A percentile compares a stretch with the other conserved stretches of the same genome.
Conservation (phyloP, 1,284 basidiomycete genomes). For the Cryptococcus amylolentus region DNA sequence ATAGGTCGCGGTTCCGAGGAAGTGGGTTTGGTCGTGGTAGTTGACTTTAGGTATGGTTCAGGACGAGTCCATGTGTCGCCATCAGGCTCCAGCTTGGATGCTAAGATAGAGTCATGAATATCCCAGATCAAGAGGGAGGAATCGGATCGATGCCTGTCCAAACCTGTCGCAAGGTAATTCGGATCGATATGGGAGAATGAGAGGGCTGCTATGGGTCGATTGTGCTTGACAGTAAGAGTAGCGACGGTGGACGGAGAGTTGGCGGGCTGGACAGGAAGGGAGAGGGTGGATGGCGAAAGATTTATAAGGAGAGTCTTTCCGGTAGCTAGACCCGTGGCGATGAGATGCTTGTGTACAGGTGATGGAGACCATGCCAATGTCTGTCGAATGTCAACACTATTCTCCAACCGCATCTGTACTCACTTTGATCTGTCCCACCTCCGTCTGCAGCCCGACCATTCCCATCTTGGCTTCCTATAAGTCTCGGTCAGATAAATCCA, state of each 20-base stretch:
- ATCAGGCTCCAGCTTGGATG: slow-evolving; percentile 19
- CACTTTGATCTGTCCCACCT: slow-evolving; percentile 39
- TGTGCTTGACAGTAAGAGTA: slow-evolving; percentile 37
- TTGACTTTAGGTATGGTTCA: neutral
- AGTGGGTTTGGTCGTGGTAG: slow-evolving; percentile 12
- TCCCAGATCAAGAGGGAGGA: slow-evolving; percentile 48
- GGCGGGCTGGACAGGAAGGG: slow-evolving; percentile 18
- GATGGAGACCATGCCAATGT: slow-evolving; percentile 43
- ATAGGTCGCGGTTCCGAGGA: slow-evolving; percentile 34
- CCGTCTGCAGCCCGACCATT: slow-evolving; percentile 41
- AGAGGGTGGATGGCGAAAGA: slow-evolving; percentile 35
- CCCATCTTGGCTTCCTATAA: slow-evolving; percentile 33
- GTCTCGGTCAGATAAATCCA: neutral
- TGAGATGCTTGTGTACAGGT: slow-evolving; percentile 32
- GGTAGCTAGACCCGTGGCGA: slow-evolving; percentile 36
- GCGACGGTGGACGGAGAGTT: slow-evolving; percentile 12
- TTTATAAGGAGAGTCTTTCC: slow-evolving; percentile 36
- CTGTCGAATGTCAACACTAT: slow-evolving; percentile 11
- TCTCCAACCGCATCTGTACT: slow-evolving; percentile 1
- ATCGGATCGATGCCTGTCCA: slow-evolving; percentile 47
- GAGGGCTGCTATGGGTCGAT: slow-evolving; percentile 39
- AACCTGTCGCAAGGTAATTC: slow-evolving; percentile 40
- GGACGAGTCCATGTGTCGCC: slow-evolving; percentile 18
- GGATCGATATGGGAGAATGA: slow-evolving; percentile 41
- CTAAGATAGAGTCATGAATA: slow-evolving; percentile 31